Evolutionary conservation across 2,329 filamentous ascomycete species (phyloP).

Genomic region (Fusarium penzigii): DNA sequence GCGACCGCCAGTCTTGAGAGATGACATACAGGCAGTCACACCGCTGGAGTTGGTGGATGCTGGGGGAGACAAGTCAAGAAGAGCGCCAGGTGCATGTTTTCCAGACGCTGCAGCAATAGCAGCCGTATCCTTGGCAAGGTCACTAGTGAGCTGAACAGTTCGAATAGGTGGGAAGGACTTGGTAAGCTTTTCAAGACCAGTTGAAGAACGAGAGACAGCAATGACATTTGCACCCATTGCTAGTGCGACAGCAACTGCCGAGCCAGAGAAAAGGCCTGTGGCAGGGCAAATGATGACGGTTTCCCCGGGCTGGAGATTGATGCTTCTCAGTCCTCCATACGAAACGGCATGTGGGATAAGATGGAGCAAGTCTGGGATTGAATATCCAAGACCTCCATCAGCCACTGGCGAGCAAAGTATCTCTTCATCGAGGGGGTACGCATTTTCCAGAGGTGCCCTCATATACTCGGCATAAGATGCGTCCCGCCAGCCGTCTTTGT

Average conservation of each 20-base stretch:
- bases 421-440: slow-evolving; percentile 33
- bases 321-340: slow-evolving; percentile 46
- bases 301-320: slow-evolving; percentile 48
- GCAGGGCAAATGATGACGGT: slow-evolving; percentile 51
- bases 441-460: slow-evolving; percentile 37
- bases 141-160: slow-evolving; percentile 43
- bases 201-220: slow-evolving; percentile 48
- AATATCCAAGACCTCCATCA: slow-evolving; percentile 39
- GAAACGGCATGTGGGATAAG: slow-evolving; percentile 39
- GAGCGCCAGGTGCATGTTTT: slow-evolving; percentile 40
- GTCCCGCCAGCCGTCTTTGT: slow-evolving; percentile 32
- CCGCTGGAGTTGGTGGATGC: slow-evolving; percentile 38
- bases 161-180: slow-evolving; percentile 30
- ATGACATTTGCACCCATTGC: slow-evolving; percentile 55
- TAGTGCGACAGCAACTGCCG: slow-evolving; percentile 47
- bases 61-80: slow-evolving; percentile 48
- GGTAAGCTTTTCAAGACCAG: slow-evolving; percentile 35
- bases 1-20: slow-evolving; percentile 33
- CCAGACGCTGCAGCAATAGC: slow-evolving; percentile 31
- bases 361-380: slow-evolving; percentile 39
- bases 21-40: slow-evolving; percentile 37
- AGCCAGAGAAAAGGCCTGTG: slow-evolving; percentile 50
- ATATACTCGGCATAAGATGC: slow-evolving; percentile 34
- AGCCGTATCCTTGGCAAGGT: slow-evolving; percentile 39
- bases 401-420: slow-evolving; percentile 19